Evolutionary conservation across 2,329 filamentous ascomycete species (phyloP), one percentile per base, ranked within the genome.

Genomic region (Ilyonectria mors-panacis): DNA sequence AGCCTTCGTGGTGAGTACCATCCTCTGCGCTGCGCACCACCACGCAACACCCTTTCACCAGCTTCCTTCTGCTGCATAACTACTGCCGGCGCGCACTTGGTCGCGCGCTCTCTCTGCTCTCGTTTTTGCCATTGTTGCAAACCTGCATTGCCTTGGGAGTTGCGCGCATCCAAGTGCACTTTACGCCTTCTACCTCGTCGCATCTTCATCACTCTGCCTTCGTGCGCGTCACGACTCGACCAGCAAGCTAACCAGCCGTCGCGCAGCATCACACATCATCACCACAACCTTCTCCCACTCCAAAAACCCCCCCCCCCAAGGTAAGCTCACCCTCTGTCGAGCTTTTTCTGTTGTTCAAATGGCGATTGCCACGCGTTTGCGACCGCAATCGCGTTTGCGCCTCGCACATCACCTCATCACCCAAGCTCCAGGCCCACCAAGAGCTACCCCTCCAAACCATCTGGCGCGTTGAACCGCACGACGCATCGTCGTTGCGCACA

Each of bases 1-100:
- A 77, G 65, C 74, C 69, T 77, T 73, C 39, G 72, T 78, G 81
- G 87, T 89, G 83, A 89, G 87, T 89, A 88, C 86, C 74, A 28
- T 70, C 47, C 63, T 69, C 30, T 67, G 26, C 66, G 42, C 57
- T 56, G 57, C 66, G 60, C 65, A 66, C 58, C 63, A 68, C 64
- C 56, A 61, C 80, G 78, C 82, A 78, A 71, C 72, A 73, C 69
- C 70, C 71, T 76, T 75, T 81, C 76, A 77, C 70, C 79, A 81
- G 81, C 79, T 70, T 73, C 73, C 74, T 85, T 83, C 82, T 69
- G 68, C 73, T 74, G 73, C 63, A 68, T 68, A 50, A 67, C 68
- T 63, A 30, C 33, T 62, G 45, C 59, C 21, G 35, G 37, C 59
- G 62, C 53, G 26, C 68, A 63, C 44, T 60, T 47, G 33, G 57